Conservation (phyloP, 1,284 basidiomycete species). For the Trametes sp. region DNA sequence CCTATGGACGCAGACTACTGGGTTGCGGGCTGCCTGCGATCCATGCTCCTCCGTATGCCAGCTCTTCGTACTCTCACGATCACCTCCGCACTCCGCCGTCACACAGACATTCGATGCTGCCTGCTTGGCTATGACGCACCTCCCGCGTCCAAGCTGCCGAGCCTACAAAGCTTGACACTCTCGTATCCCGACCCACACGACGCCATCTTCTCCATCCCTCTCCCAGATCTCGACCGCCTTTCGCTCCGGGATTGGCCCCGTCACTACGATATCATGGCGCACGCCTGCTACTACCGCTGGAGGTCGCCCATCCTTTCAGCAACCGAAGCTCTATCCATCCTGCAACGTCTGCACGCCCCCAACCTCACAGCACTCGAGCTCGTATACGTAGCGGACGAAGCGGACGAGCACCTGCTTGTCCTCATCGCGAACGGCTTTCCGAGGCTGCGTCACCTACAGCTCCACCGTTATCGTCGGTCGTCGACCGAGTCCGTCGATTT, state of each 20-base stretch:
- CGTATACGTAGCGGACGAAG: conserved; percentile 6
- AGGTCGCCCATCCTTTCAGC: conserved; percentile 4
- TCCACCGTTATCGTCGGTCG: conserved; percentile 10
- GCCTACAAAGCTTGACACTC: not conserved
- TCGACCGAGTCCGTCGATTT: not conserved
- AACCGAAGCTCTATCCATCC: not conserved
- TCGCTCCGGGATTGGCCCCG: conserved; percentile 20
- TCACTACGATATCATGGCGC: not conserved
- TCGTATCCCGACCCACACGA: not conserved
- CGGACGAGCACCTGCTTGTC: conserved; percentile 1
- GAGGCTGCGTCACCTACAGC: not conserved
- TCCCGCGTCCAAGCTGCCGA: not conserved
- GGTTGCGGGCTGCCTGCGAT: not conserved
- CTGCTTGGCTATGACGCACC: not conserved
- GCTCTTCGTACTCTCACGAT: not conserved
- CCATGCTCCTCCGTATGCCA: not conserved
- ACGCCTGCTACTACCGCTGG: not conserved
- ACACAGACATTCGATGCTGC: not conserved
- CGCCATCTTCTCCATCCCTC: not conserved
- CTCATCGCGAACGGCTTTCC: not conserved
- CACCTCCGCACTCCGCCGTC: not conserved
- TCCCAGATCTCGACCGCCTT: not conserved
- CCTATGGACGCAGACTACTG: not conserved
- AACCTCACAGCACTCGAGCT: conserved; percentile 22
- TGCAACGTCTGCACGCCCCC: not conserved